These are phyloP conservation scores for Botryotinia narcissicola DNA, from an alignment of 2,329 filamentous ascomycete genomes.

Conservation along the genomic window DNA sequence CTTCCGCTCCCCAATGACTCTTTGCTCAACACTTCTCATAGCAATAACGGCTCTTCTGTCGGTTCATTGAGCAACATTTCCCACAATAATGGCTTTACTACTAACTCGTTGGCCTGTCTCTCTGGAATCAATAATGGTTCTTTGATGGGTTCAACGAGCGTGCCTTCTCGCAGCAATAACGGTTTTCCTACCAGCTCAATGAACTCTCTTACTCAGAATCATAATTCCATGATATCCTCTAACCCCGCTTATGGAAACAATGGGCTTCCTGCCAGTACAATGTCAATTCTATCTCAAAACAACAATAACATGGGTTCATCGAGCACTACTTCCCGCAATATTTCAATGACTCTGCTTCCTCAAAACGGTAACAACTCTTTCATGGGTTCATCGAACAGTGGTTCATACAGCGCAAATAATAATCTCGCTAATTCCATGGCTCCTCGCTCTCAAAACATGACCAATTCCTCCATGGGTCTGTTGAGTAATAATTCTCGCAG, in stretches of 20 bases:
- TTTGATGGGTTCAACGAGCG: neutral
- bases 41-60: neutral
- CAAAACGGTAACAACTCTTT: neutral
- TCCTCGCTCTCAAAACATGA: neutral
- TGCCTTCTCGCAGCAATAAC: neutral
- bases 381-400: neutral
- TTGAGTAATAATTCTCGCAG: neutral
- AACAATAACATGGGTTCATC: neutral
- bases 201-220: neutral
- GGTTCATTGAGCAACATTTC: neutral
- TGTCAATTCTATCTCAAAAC: neutral
- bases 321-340: neutral
- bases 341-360: neutral
- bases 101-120: neutral
- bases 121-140: neutral
- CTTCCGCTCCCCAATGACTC: neutral
- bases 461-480: neutral
- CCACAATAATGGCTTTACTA: neutral
- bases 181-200: neutral
- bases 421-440: neutral
- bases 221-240: neutral
- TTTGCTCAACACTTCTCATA: neutral
- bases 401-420: neutral
- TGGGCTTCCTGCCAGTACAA: neutral
- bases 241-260: neutral